Evolutionary conservation across 441 rosid species (phyloP).

Genomic region (Gossypium davidsonii): DNA sequence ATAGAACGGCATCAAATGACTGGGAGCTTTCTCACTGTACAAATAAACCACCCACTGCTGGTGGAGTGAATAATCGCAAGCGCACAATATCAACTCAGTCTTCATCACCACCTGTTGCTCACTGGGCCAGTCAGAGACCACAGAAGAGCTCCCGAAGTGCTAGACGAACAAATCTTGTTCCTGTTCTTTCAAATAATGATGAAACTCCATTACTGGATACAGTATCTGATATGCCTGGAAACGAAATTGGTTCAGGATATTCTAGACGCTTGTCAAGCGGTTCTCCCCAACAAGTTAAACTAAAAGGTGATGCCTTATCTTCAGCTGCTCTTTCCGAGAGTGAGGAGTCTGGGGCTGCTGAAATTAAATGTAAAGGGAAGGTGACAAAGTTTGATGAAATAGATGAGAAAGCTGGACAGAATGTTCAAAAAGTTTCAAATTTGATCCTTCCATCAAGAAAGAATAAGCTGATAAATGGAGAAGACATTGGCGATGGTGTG

Average conservation of each 20-base stretch:
- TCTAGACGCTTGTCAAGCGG: constrained; percentile 55
- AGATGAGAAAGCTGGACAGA: constrained; percentile 58
- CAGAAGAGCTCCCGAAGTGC: constrained; percentile 90
- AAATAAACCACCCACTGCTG: constrained; percentile 64
- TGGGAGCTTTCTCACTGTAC: constrained; percentile 86
- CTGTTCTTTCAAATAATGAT: constrained; percentile 70
- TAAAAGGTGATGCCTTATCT: constrained; percentile 65
- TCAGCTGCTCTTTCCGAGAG: constrained; percentile 81
- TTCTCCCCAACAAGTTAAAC: constrained; percentile 74
- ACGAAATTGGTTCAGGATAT: constrained; percentile 62
- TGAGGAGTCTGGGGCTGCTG: constrained; percentile 81
- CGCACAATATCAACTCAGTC: constrained; percentile 68
- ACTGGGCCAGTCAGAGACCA: constrained; percentile 92
- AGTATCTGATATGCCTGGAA: constrained; percentile 64
- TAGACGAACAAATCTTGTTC: constrained; percentile 84
- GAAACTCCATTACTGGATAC: constrained; percentile 68
- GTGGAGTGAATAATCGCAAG: constrained; percentile 70
- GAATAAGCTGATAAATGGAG: constrained; percentile 57
- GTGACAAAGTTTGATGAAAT: constrained; percentile 67
- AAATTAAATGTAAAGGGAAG: constrained; percentile 70
- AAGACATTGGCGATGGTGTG: constrained; percentile 79
- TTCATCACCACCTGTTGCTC: constrained; percentile 87
- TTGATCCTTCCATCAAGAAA: constrained; percentile 66
- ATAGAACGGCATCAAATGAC: constrained; percentile 66
- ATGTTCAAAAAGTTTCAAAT: constrained; percentile 63